Base-by-base conservation (phyloP, 495 filamentous ascomycete genomes). In the Jackrogersella minutella region DNA sequence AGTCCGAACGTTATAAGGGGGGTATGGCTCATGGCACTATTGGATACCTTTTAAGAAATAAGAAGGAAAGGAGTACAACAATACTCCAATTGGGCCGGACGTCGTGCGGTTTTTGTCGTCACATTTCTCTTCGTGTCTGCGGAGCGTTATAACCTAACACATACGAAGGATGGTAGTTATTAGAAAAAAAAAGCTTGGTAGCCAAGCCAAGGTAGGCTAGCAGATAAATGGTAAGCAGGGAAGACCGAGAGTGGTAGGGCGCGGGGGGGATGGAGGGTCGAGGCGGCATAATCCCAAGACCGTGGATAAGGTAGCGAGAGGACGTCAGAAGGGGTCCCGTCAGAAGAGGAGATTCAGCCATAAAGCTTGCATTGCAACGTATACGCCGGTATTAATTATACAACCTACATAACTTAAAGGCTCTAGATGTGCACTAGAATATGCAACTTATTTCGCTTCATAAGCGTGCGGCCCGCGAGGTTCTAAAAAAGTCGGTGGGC, bases 251-350 rank as follows among this genome's bases (percentile, higher is more conserved):
- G 34, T 22, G 39, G 50, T 17, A 62, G 57, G 34, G 14, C 28
- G 36, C 31, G 28, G 6, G 58, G 28, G 58, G 31, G 10, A 14
- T 50, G 24, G 52, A 43, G 33, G 46, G 19, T 31, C 16, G n/a
- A 24, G 21, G 21, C 13, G 34, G 46, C 36, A 41, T 14, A 39
- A 54, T 52, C 49, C 65, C 65, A 63, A 63, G 44, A 36, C 65
- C 65, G 65, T 63, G 65, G 65, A 53, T 59, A 34, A 59, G 65
- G 65, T 63, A 68, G 58, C 58, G 58, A 68, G 53, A 24, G 50
- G 47, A 58, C 54, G 54, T 65, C 30, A 65, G 47, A 52, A 37
- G 26, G n/a, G n/a, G n/a, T n/a, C n/a, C n/a, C n/a, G n/a, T n/a
- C n/a, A n/a, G n/a, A n/a, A n/a, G n/a, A n/a, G 11, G 21, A 26